These are phyloP conservation scores for Fonsecaea erecta DNA, from an alignment of 2,329 filamentous ascomycete species.

Conservation along the genomic window DNA sequence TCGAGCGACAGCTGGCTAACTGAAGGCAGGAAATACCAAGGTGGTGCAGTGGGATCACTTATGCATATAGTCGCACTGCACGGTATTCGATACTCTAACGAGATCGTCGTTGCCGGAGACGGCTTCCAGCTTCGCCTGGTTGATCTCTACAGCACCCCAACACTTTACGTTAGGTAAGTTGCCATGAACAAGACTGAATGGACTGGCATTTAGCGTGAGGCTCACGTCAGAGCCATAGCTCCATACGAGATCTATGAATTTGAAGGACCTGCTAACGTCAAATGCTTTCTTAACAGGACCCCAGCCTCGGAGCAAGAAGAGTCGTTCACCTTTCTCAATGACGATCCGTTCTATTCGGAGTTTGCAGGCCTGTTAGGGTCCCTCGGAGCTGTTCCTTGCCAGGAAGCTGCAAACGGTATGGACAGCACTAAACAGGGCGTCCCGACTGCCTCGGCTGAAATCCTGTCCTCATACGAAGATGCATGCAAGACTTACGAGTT, in stretches of 20 bases:
- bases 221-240: not conserved
- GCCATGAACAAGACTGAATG: not conserved
- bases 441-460: not conserved
- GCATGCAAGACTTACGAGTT: constrained; percentile 16
- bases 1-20: not conserved
- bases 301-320: constrained; percentile 6
- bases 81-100: constrained; percentile 1
- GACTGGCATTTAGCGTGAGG: not conserved
- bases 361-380: not conserved
- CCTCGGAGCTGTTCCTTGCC: not conserved
- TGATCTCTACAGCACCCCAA: constrained; percentile 1
- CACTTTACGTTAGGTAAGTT: constrained; percentile 7
- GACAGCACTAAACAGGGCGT: not conserved
- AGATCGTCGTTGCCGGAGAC: not conserved
- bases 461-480: constrained; percentile 16
- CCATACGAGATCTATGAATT: not conserved
- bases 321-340: not conserved
- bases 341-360: constrained; percentile 2
- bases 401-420: not conserved
- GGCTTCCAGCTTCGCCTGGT: constrained; percentile 4
- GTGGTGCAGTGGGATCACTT: not conserved
- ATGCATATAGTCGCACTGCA: constrained; percentile 5
- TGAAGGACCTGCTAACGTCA: not conserved
- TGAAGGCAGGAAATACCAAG: not conserved
- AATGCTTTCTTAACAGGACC: not conserved